These are phyloP conservation scores for Metschnikowia sp. DNA, from an alignment of 805 yeast species.

Conservation along the genomic window DNA sequence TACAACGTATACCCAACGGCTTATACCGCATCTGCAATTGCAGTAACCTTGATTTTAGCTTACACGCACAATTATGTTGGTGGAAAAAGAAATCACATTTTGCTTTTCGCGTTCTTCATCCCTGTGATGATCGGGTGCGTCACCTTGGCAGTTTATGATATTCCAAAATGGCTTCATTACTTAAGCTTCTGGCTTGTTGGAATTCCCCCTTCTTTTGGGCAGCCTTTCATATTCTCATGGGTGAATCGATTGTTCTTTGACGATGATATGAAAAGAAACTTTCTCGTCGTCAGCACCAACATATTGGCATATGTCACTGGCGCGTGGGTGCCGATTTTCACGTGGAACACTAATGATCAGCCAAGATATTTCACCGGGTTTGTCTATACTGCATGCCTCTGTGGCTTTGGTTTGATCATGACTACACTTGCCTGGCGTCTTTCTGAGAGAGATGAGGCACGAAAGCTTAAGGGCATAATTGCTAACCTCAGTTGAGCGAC, in stretches of 20 bases:
- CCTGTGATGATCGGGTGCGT: constrained; percentile 41
- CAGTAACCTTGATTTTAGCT: constrained; percentile 30
- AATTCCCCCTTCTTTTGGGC: constrained; percentile 49
- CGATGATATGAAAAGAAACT: constrained; percentile 34
- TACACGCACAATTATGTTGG: constrained; percentile 36
- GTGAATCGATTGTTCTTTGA: constrained; percentile 44
- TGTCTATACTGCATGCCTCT: constrained; percentile 31
- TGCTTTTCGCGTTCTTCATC: constrained; percentile 36
- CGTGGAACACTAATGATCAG: constrained; percentile 35
- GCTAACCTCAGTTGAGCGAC: no score
- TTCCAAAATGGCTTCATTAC: constrained; percentile 50
- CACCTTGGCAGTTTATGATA: constrained; percentile 45
- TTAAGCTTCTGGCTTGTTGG: constrained; percentile 47
- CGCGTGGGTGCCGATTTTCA: constrained; percentile 39
- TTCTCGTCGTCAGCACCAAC: constrained; percentile 38
- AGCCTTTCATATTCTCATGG: constrained; percentile 57
- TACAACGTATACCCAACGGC: constrained; percentile 43
- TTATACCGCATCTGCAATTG: constrained; percentile 38
- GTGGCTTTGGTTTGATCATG: constrained; percentile 28
- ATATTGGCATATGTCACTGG: constrained; percentile 37
- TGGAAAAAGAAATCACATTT: constrained; percentile 32
- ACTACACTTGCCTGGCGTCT: constrained; percentile 26
- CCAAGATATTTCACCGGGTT: constrained; percentile 35
- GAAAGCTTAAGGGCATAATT: not conserved
- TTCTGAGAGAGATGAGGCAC: constrained; percentile 24